Base-by-base conservation (phyloP, 306 rosid species). In the Pyrus bretschneideri region DNA sequence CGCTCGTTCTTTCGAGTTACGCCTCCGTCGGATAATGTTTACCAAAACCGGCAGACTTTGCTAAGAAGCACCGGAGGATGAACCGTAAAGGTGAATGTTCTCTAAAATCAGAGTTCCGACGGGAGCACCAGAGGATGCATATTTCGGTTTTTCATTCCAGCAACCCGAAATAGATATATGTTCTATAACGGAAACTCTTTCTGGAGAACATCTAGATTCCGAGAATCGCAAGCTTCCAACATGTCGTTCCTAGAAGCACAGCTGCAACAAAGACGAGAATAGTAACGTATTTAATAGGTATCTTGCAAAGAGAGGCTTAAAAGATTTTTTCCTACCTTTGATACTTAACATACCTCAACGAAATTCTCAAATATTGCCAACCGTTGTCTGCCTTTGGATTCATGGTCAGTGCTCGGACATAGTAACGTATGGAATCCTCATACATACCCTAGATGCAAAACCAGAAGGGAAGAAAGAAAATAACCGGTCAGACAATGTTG, bases 351-450 rank as follows among this genome's bases (percentile, higher is more conserved):
- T 84, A 92, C 99, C 99, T 95, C 71, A 95, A 81, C 46, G 99
- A 92, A 79, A 92, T 92, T 86, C 99, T 91, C 81, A 95, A 82
- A 86, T 95, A 92, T 74, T 92, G 97, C 99, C 99, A 95, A 68
- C 97, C 98, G 69, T 95, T 92, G 55, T 95, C 99, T 52, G 97
- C 97, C 87, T 95, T 95, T 1, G 99, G 99, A 85, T 95, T 95
- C 99, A 95, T 95, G 70, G 96, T 74, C 22, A 92, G 99, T 71
- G 99, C 97, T 33, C 99, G 91, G 67, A 95, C 97, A 72, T 95
- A 95, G 84, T 92, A 95, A 13, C 95, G 91, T 52, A 95, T 82
- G 73, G 99, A 95, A 44, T 95, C 99, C 55, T 90, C 97, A 29
- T 95, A 91, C 96, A 92, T 85, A 57, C 98, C 93, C 99, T 95